Evolutionary conservation across 225 moss, liverwort and hornwort genomes (phyloP), one percentile per base, ranked within the genome.

Genomic region (Asterella californica): DNA sequence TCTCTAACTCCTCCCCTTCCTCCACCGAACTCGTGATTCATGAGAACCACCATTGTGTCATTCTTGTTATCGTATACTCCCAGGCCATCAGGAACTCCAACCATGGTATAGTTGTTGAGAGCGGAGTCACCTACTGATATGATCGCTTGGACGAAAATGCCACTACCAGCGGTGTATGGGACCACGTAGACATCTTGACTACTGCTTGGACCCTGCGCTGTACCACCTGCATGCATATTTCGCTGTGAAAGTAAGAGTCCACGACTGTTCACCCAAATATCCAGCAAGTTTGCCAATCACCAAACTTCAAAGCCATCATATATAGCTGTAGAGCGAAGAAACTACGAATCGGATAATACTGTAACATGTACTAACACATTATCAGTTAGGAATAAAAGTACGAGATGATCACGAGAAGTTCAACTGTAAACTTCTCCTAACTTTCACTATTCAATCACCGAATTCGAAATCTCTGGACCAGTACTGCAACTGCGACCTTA

Each of bases 1-100:
- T 42, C 5, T n/a, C 62, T 59, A 36, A 79, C 50, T 24, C 30
- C 61, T 25, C 79, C 85, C 7, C 27, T 34, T 10, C 48, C 36
- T 4, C 49, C 50, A 9, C 34, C 6, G 25, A 15, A 18, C 62
- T 85, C 82, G 6, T 83, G 82, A 60, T 76, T 82, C 82, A 85
- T 77, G 36, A 85, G 67, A 36, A 85, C 25, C 36, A 66, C 37
- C 69, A 85, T 78, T 0, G 49, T 64, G 11, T 63, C 46, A 10
- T 86, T 74, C 11, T 55, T 60, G 62, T 74, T 74, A 7, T 61
- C 38, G 72, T 80, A 86, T 0, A 61, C 85, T 25, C 85, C 83
- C 8, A 83, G 65, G 7, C 85, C 83, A 59, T 83, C 85, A 0
- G 77, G 80, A 60, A 80, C 18, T 36, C 85, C 85, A 33, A 85